A percentile compares a stretch with the other conserved stretches of the same genome.
These are phyloP conservation scores for Penicillium corylophilum DNA, from an alignment of 2,329 filamentous ascomycete species.

Conservation along the genomic window DNA sequence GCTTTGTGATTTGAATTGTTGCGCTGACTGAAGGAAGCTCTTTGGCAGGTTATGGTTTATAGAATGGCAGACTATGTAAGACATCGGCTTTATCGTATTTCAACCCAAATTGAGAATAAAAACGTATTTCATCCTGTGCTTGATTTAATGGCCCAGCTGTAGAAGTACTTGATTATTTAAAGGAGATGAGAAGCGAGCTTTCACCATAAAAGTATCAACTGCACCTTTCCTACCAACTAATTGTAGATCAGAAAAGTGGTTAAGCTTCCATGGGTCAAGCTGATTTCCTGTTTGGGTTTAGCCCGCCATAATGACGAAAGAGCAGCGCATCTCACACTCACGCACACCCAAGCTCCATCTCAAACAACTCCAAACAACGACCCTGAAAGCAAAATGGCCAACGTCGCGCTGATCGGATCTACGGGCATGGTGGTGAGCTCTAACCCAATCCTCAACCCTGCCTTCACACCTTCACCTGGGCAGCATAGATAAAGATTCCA, in stretches of 20 bases:
- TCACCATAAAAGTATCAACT: too few species aligned
- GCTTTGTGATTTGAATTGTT: too few species aligned
- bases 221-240: too few species aligned
- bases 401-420: constrained; percentile 46
- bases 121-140: too few species aligned
- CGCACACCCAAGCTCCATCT: neutral
- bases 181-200: too few species aligned
- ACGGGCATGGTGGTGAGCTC: constrained; percentile 51
- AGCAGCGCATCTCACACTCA: neutral
- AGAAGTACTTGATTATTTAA: too few species aligned
- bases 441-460: neutral
- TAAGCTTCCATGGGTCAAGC: neutral
- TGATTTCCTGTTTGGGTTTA: constrained; percentile 2
- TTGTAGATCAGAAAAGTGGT: neutral
- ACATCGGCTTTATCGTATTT: too few species aligned
- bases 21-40: too few species aligned
- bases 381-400: constrained; percentile 40
- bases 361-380: neutral
- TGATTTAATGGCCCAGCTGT: too few species aligned
- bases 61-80: too few species aligned
- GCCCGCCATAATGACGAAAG: constrained; percentile 4
- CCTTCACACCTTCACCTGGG: neutral
- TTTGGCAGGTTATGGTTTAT: too few species aligned
- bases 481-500: neutral
- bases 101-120: too few species aligned